Evolutionary conservation across 1,139 yeast genomes (phyloP), one percentile per base, ranked within the genome.

Genomic region (Magnusiomyces suaveolens): DNA sequence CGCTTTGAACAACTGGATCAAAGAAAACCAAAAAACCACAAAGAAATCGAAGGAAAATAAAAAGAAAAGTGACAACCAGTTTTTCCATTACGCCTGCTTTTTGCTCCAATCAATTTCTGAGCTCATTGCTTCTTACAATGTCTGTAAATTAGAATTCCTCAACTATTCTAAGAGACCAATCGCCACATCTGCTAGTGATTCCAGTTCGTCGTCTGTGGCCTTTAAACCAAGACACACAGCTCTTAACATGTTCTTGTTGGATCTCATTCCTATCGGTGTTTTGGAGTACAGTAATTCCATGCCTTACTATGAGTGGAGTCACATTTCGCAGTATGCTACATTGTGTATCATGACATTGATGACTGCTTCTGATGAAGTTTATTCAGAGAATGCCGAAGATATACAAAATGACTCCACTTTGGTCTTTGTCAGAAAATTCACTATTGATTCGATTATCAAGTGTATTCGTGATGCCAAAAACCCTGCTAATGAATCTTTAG

Each of bases 101-200:
- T 69, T 90, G 46, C 70, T 90, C 46, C 87, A 83, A 62, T 71
- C 81, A 0, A 69, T 89, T 43, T 76, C 84, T 0, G 97, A 90
- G 62, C 71, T 89, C 18, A 69, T 89, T 21, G 81, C 84, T 1
- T 85, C 96, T 1, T 90, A 89, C 68, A 84, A 84, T 60, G 82
- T 81, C 58, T 81, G 92, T 57, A 90, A 90, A 66, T 75, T 86
- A 53, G 96, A 88, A 63, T 86, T 90, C 63, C 72, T 90, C 55
- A 83, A 90, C 0, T 89, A 79, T 62, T 82, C 92, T 1, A 84
- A 82, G 64, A 81, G 81, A 68, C 69, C 72, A 51, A n/a, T 56
- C 23, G 36, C 56, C 36, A 54, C 60, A 14, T 64, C 18, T 18
- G 12, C 24, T 20, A 41, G 39, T n/a, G 20, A 23, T 12, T 24